A percentile compares a stretch with the other conserved stretches of the same genome.
These are phyloP conservation scores for Candida nanaspora DNA, from an alignment of 805 yeast species.

Conservation along the genomic window DNA sequence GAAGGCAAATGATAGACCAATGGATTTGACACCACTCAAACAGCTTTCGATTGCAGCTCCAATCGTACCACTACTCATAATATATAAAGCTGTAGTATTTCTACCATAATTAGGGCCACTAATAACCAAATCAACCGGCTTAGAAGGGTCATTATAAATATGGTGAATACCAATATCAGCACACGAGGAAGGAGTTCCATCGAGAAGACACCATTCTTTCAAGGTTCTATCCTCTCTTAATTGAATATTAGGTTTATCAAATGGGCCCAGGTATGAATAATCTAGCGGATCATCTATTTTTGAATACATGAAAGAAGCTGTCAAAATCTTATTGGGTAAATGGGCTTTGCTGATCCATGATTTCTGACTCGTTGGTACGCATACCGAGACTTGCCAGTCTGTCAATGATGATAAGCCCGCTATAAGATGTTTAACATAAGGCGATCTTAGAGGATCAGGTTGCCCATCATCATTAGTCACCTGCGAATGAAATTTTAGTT, in stretches of 20 bases:
- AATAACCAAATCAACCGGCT: conserved; percentile 61
- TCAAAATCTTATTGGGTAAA: conserved; percentile 57
- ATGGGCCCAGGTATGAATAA: conserved; percentile 55
- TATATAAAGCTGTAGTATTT: conserved; percentile 77
- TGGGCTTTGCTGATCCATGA: conserved; percentile 96
- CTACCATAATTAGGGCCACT: conserved; percentile 92
- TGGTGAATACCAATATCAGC: conserved; percentile 78
- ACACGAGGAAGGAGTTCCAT: conserved; percentile 90
- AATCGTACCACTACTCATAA: conserved; percentile 81
- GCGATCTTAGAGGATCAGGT: conserved; percentile 60
- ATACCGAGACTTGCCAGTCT: conserved; percentile 73
- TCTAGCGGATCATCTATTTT: conserved; percentile 30
- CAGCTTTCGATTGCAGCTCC: conserved; percentile 91
- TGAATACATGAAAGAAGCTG: conserved; percentile 53
- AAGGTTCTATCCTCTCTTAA: conserved; percentile 26
- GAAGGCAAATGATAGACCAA: conserved; percentile 80
- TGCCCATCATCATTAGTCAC: conserved; percentile 45
- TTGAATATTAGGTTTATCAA: conserved; percentile 34
- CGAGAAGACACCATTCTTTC: conserved; percentile 71
- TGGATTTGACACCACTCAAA: conserved; percentile 51
- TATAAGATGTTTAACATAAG: conserved; percentile 70
- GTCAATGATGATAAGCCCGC: conserved; percentile 52
- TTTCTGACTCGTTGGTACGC: conserved; percentile 69
- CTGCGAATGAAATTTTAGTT: neutral
- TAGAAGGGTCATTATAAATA: conserved; percentile 38